Percentiles rank a stretch among this genome's conserved stretches.
These are phyloP conservation scores for Trichomonascaceae sp. DNA, from an alignment of 1,139 yeast species.

Conservation along the genomic window DNA sequence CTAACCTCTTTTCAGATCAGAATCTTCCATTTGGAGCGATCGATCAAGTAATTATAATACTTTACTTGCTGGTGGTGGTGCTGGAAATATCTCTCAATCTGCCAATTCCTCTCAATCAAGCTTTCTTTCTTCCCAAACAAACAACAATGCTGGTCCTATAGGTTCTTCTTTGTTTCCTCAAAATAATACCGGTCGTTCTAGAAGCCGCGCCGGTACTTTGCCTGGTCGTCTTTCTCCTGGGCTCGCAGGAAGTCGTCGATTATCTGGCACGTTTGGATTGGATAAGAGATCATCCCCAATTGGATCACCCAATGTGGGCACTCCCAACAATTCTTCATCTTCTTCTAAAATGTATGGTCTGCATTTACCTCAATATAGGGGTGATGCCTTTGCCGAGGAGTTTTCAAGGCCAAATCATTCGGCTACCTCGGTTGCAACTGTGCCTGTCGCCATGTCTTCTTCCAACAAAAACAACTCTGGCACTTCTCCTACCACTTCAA, in stretches of 20 bases:
- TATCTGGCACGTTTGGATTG: slow-evolving; percentile 17
- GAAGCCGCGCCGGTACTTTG: slow-evolving; percentile 42
- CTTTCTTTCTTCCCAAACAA: slow-evolving; percentile 4
- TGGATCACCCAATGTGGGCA: slow-evolving; percentile 16
- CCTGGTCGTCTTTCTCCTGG: slow-evolving; percentile 38
- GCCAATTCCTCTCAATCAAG: background rate
- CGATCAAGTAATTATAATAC: background rate
- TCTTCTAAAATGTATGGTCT: background rate
- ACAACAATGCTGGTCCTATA: background rate
- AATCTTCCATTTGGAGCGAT: background rate
- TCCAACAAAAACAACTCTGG: background rate
- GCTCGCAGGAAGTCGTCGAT: slow-evolving; percentile 7
- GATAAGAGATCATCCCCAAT: slow-evolving; percentile 22
- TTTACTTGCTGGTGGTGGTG: background rate
- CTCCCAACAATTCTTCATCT: slow-evolving; percentile 9
- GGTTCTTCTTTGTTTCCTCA: slow-evolving; percentile 4
- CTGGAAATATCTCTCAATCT: background rate
- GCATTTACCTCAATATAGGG: background rate
- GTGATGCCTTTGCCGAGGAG: background rate
- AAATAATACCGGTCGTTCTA: slow-evolving; percentile 13
- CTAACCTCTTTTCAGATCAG: background rate
- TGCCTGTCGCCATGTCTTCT: background rate
- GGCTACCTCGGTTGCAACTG: slow-evolving; percentile 4
- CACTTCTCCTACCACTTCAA: slow-evolving; percentile 13
- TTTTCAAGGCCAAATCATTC: slow-evolving; percentile 2